Conservation (phyloP, 2,329 filamentous ascomycete species). For the Allantophomopsis lycopodina region DNA sequence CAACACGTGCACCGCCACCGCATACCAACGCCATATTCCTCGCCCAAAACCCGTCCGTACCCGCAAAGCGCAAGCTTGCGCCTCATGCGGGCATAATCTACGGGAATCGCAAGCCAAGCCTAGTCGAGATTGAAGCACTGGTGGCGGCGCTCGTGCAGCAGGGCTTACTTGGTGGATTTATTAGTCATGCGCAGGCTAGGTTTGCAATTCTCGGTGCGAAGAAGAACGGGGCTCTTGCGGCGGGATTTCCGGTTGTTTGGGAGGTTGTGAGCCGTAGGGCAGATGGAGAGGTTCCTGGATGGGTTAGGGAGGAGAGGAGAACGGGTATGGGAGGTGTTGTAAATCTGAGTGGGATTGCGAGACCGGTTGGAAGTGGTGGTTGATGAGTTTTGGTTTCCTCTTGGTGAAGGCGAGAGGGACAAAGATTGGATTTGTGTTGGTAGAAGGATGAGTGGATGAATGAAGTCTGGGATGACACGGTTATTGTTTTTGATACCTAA, state of each 20-base stretch:
- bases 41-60: conserved; percentile 29
- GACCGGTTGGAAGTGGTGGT: conserved; percentile 25
- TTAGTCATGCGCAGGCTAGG: conserved; percentile 61
- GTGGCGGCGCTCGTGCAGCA: conserved; percentile 67
- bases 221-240: conserved; percentile 46
- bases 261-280: conserved; percentile 49
- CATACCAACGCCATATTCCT: conserved; percentile 33
- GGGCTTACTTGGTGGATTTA: conserved; percentile 70
- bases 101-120: conserved; percentile 45
- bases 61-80: conserved; percentile 28
- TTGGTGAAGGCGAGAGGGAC: too few species aligned
- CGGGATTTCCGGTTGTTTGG: conserved; percentile 67
- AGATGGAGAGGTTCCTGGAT: conserved; percentile 55
- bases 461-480: too few species aligned
- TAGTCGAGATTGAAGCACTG: conserved; percentile 61
- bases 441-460: too few species aligned
- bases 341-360: conserved; percentile 36
- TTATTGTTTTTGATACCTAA: too few species aligned
- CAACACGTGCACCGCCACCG: conserved; percentile 12
- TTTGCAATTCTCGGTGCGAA: conserved; percentile 76
- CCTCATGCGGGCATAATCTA: conserved; percentile 47
- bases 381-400: neutral
- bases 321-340: conserved; percentile 37
- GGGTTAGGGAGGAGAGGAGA: conserved; percentile 39
- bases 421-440: too few species aligned